These are phyloP conservation scores for Claviceps lovelessii DNA, from an alignment of 2,329 filamentous ascomycete species.

Conservation along the genomic window DNA sequence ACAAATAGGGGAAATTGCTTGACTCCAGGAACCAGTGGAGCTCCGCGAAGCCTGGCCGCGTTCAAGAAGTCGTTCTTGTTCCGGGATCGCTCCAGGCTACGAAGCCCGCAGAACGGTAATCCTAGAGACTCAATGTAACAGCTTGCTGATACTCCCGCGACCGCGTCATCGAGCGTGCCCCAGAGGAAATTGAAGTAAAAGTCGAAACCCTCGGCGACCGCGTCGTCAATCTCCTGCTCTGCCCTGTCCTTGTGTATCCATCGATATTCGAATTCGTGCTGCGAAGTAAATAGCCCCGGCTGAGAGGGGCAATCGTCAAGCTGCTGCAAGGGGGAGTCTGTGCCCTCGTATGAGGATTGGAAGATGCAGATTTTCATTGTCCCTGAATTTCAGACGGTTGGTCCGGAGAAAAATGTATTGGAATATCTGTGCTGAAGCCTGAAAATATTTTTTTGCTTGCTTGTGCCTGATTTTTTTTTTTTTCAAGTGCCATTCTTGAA, in stretches of 20 bases:
- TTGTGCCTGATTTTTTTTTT: too few species aligned
- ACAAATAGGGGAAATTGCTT: background rate
- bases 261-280: background rate
- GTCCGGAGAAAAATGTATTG: too few species aligned
- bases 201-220: background rate
- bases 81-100: background rate
- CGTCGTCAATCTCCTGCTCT: background rate
- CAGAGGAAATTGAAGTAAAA: constrained; percentile 1
- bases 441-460: too few species aligned
- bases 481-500: too few species aligned
- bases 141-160: background rate
- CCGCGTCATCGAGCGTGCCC: background rate
- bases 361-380: constrained; percentile 1
- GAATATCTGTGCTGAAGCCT: too few species aligned
- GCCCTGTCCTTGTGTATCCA: background rate
- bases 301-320: background rate
- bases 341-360: background rate
- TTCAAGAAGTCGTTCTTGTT: background rate
- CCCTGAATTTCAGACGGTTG: background rate
- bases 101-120: background rate
- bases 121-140: background rate
- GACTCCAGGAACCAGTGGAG: background rate
- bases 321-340: background rate
- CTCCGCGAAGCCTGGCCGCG: background rate
- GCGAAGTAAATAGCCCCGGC: background rate